Conservation (phyloP, 306 rosid genomes). For the Crotalaria pallida region DNA sequence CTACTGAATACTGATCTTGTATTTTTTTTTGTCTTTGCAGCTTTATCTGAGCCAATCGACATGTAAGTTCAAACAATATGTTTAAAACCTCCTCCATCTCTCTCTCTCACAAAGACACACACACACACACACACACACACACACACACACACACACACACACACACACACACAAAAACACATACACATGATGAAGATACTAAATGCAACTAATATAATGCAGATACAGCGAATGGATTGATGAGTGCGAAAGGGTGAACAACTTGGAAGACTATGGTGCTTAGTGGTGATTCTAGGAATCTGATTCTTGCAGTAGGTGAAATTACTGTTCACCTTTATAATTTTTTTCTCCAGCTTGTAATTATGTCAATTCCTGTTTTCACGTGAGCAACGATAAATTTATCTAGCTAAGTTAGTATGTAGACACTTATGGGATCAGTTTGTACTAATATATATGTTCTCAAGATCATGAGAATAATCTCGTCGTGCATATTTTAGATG, state of each 20-base stretch:
- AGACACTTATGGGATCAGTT: not conserved
- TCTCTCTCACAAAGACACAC: not conserved
- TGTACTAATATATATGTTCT: slow-evolving; percentile 11
- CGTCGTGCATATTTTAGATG: slow-evolving; percentile 22
- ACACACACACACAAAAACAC: not conserved
- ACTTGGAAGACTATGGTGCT: slow-evolving; percentile 63
- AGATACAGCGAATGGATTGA: slow-evolving; percentile 98
- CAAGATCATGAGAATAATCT: slow-evolving; percentile 12
- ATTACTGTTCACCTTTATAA: not conserved
- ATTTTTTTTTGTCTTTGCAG: slow-evolving; percentile 37
- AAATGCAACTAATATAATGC: slow-evolving; percentile 11
- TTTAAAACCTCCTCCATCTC: not conserved
- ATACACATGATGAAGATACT: not conserved
- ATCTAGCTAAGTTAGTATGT: not conserved
- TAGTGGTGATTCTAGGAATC: slow-evolving; percentile 18
- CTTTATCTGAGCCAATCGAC: slow-evolving; percentile 85
- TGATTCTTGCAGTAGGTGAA: not conserved
- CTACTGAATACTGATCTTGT: slow-evolving; percentile 4
- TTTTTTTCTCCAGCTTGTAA: slow-evolving; percentile 1
- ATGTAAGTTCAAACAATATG: slow-evolving; percentile 47
- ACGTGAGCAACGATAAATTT: not conserved
- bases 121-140: not conserved
- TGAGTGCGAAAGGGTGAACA: slow-evolving; percentile 88
- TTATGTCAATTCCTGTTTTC: slow-evolving; percentile 1
- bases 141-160: not conserved